Base-by-base conservation (phyloP, 2,329 filamentous ascomycete species). In the Botryotinia globosa region DNA sequence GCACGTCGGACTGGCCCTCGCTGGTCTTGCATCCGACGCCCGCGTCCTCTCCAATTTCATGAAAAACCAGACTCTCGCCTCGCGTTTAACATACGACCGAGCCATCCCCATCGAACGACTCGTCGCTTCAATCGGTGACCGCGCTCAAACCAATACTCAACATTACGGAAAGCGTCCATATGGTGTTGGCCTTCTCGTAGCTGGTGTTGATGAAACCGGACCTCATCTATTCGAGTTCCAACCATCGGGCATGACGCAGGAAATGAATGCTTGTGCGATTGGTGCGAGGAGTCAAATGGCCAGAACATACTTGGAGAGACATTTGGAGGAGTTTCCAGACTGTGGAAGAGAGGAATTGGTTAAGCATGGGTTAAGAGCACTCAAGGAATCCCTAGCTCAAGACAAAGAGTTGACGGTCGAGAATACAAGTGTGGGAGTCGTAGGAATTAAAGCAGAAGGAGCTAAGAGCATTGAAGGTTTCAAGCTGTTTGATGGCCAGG, bases 31-130 rank as follows among this genome's bases (percentile, higher is more conserved):
- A 77, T 98, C 95, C 73, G 96, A 99, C 84, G 96, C 95, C 81
- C 96, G 96, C 81, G 96, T 99, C 79, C 94, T 99, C 79, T 98
- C 94, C 87, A 99, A 99, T 89, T 99, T 98, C 87, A 98, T 99
- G 95, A 98, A 98, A 87, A 94, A 97, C 85, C 96, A 98, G 85
- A 97, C 94, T 76, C 93, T 99, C 80, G 92, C 93, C 80, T 95
- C 96, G 80, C 94, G 95, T 83, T 91, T 99, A 79, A 97, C 94
- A 73, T 98, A 97, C 86, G 95, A 93, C 84, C 94, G 96, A 77
- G 90, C 94, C 77, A 96, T 99, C 82, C 93, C 94, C 45, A 87
- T 98, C 81, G 91, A 94, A 80, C 92, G 92, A 75, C 93, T 98
- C 79, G 94, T 97, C 78, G 88, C 90, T 77, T 92, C 95, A 84